Base-by-base conservation (phyloP, 1,284 basidiomycete species). In the Cryptococcus sp. region DNA sequence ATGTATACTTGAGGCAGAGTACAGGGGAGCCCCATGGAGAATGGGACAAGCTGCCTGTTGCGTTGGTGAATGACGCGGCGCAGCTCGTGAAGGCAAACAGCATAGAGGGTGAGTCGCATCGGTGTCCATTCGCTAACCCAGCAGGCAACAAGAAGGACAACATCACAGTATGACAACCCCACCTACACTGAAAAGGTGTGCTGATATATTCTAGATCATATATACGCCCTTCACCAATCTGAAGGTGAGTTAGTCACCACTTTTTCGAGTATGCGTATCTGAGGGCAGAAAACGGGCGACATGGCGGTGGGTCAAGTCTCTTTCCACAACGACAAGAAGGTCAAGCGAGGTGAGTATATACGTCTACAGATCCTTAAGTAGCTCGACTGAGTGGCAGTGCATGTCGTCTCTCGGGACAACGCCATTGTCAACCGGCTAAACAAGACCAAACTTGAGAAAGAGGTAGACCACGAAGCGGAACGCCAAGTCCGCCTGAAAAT, bases 71-170 rank as follows among this genome's bases (percentile, higher is more conserved):
- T 9, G 93, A 98, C 68, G 88, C 88, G 56, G 87, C 90, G 0
- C 94, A 98, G 71, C 77, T 98, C 1, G 92, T 97, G 37, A 98
- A 98, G 73, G 93, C 94, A 0, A 97, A 97, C 64, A 93, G 88
- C 3, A 98, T 98, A 48, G 90, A 97, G 77, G 89, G 91, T 87
- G 58, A 51, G 75, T 61, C n/a, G 22, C 7, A 33, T 3, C 9
- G 4, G 7, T 16, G 32, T 43, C 10, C 19, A 37, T 14, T 24
- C 3, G 18, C 16, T 36, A 32, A 26, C 22, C 21, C 14, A 42
- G 5, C 58, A 92, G 92, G 92, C 2, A 97, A 97, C 77, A 97
- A 97, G 75, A 93, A 92, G 73, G 87, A 94, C 58, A 87, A 94
- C 66, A 65, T 97, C 24, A 89, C 87, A 7, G 71, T 71, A 31